These are phyloP conservation scores for Starmerella vaccinii DNA, from an alignment of 805 yeast genomes.

Conservation along the genomic window DNA sequence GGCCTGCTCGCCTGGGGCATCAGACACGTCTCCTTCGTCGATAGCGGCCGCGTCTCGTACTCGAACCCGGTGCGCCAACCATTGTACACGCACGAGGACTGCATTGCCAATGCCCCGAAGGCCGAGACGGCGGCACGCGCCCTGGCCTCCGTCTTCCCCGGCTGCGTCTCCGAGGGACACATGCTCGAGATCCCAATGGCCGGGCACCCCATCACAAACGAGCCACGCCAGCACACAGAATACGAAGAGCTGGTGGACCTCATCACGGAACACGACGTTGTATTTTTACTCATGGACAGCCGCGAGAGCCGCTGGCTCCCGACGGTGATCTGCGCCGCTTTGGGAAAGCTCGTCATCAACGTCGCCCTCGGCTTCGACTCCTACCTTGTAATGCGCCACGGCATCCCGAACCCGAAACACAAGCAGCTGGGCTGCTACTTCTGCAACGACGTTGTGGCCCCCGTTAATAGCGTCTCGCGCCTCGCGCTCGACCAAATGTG, in stretches of 20 bases:
- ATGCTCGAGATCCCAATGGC: slow-evolving; percentile 85
- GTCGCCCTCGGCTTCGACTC: slow-evolving; percentile 95
- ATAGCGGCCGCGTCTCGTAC: slow-evolving; percentile 77
- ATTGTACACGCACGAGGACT: slow-evolving; percentile 69
- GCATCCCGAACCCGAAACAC: slow-evolving; percentile 31
- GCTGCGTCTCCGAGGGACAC: slow-evolving; percentile 54
- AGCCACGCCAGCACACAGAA: slow-evolving; percentile 39
- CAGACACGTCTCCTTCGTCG: slow-evolving; percentile 73
- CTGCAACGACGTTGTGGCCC: slow-evolving; percentile 93
- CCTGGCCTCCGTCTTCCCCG: slow-evolving; percentile 65
- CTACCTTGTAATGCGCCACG: slow-evolving; percentile 89
- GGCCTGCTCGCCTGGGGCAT: slow-evolving; percentile 93
- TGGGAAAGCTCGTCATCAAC: slow-evolving; percentile 66
- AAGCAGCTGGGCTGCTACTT: slow-evolving; percentile 78
- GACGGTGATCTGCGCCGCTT: slow-evolving; percentile 61
- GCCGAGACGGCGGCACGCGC: slow-evolving; percentile 70
- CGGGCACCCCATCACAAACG: slow-evolving; percentile 72
- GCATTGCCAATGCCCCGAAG: slow-evolving; percentile 65
- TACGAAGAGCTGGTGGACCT: slow-evolving; percentile 45
- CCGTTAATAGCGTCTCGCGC: slow-evolving; percentile 75
- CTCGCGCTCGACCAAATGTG: slow-evolving; percentile 96
- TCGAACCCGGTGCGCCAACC: slow-evolving; percentile 96
- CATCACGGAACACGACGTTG: slow-evolving; percentile 58
- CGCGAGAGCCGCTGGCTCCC: slow-evolving; percentile 98
- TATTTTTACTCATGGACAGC: slow-evolving; percentile 82